Conservation (phyloP, 306 rosid species). For the Ammopiptanthus mongolicus region DNA sequence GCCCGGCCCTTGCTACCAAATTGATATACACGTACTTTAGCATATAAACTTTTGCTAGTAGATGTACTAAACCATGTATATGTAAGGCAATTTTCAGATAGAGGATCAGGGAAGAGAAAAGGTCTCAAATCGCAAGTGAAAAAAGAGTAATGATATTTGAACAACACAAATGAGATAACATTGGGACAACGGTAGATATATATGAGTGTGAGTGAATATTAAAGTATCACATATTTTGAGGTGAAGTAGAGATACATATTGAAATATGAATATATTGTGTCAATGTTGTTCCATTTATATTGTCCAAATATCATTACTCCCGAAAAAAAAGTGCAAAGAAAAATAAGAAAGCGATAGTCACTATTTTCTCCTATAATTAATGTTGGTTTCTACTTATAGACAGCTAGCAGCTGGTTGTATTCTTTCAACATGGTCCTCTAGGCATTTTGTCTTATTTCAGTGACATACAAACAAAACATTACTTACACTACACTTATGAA, state of each 20-base stretch:
- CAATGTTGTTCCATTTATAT: no score
- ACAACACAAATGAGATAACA: no score
- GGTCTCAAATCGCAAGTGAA: not conserved
- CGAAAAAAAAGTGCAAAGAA: not conserved
- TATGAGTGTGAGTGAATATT: no score
- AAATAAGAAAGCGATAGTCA: conserved; percentile 12
- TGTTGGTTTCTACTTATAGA: not conserved
- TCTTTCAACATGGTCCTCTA: not conserved
- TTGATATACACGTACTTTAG: not conserved
- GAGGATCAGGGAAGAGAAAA: not conserved
- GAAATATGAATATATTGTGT: no score
- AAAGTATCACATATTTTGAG: no score
- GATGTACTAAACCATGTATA: not conserved
- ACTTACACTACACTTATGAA: not conserved
- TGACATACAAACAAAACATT: not conserved
- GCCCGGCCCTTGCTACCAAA: not conserved
- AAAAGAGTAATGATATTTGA: no score
- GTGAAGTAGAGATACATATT: no score
- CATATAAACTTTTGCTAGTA: not conserved
- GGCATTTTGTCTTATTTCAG: not conserved
- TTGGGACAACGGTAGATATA: no score
- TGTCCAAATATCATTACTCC: no score
- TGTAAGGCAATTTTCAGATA: not conserved
- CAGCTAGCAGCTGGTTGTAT: conserved; percentile 13
- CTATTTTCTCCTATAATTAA: not conserved